phyloP scores from a whole-genome alignment of 2,329 filamentous ascomycete species.

The Furcasterigmium sp. region DNA sequence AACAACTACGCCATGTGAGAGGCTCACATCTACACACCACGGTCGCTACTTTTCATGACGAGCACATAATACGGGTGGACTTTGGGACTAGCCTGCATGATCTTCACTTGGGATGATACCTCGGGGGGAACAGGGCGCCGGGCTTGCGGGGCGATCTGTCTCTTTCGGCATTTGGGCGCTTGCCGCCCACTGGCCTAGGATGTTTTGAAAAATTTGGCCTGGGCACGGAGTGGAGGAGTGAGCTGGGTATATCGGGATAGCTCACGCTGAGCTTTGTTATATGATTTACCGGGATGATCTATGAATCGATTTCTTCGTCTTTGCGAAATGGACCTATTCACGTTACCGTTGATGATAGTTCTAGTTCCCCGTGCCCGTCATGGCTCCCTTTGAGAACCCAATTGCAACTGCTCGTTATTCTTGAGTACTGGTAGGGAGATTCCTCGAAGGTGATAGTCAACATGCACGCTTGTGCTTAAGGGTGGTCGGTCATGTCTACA shows the following conservation, averaged over 20 bases:
- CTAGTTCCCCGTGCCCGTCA: not conserved
- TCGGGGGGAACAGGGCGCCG: not conserved
- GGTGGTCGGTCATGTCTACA: too few species aligned
- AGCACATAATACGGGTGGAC: not conserved
- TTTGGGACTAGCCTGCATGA: not conserved
- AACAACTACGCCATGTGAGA: constrained; percentile 28
- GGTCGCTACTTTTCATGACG: too few species aligned
- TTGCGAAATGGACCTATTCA: too few species aligned
- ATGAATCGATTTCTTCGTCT: not conserved
- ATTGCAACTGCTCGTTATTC: too few species aligned
- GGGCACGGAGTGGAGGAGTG: constrained; percentile 1
- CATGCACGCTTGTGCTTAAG: too few species aligned
- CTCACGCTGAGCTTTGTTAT: not conserved
- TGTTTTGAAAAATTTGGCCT: too few species aligned
- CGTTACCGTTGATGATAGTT: too few species aligned
- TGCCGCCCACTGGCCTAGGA: not conserved
- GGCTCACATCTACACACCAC: not conserved
- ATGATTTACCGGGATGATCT: not conserved
- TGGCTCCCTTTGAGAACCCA: too few species aligned
- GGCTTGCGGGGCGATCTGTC: not conserved
- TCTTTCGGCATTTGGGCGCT: not conserved
- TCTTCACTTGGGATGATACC: not conserved
- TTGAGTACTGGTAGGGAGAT: too few species aligned
- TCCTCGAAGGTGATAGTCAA: too few species aligned
- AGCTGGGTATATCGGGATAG: not conserved